Conservation (phyloP, 768 basidiomycete species). For the Mycena vulgaris region DNA sequence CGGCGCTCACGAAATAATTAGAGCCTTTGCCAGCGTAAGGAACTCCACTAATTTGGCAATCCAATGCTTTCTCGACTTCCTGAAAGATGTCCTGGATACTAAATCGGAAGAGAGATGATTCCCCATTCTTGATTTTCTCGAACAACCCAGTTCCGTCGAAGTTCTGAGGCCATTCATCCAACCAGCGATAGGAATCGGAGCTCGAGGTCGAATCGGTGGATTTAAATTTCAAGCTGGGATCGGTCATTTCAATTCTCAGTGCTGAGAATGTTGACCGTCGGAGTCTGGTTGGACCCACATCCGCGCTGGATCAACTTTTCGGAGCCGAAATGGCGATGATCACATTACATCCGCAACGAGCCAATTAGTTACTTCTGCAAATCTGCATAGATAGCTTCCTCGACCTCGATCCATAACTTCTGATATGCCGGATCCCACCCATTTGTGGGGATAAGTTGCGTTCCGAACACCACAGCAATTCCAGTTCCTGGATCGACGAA, state of each 20-base stretch:
- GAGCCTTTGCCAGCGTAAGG: conserved; percentile 27
- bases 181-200: conserved; percentile 7
- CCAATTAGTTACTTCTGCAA: conserved; percentile 18
- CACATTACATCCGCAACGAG: too few species aligned
- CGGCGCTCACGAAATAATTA: conserved; percentile 28
- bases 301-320: too few species aligned
- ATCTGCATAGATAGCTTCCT: conserved; percentile 48
- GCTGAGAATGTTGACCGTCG: too few species aligned
- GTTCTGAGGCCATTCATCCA: conserved; percentile 32
- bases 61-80: conserved; percentile 19
- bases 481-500: conserved; percentile 54
- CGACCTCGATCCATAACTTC: conserved; percentile 43
- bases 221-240: not conserved
- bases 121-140: conserved; percentile 9
- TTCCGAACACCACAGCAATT: conserved; percentile 52
- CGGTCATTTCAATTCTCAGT: too few species aligned
- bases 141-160: conserved; percentile 31
- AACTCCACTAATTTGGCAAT: conserved; percentile 18
- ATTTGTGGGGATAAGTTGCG: conserved; percentile 43
- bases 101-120: conserved; percentile 26
- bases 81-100: conserved; percentile 14
- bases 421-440: conserved; percentile 1
- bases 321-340: too few species aligned
- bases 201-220: conserved; percentile 6
- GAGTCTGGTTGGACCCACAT: too few species aligned